Evolutionary conservation across 306 rosid species (phyloP).

Genomic region (Lathyrus oleraceus): DNA sequence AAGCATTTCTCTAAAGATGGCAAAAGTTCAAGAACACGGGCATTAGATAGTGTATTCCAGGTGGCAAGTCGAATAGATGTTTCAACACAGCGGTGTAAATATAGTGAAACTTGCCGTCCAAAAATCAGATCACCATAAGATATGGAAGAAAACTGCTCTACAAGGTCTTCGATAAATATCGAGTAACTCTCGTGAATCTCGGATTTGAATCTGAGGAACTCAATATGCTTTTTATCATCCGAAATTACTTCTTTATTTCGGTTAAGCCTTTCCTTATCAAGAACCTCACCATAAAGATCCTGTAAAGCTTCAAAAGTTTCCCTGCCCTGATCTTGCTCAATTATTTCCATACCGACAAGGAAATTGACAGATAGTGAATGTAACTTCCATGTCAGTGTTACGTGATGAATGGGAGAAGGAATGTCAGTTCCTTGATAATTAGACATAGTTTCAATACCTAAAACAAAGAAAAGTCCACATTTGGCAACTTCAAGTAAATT

Average conservation of each 20-base stretch:
- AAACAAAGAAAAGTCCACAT: constrained; percentile 80
- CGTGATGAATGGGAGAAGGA: constrained; percentile 68
- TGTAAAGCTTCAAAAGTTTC: constrained; percentile 78
- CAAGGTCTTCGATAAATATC: constrained; percentile 74
- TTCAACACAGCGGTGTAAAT: constrained; percentile 77
- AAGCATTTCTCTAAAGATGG: constrained; percentile 78
- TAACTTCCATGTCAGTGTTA: constrained; percentile 85
- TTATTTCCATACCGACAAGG: constrained; percentile 77
- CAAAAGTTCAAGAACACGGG: constrained; percentile 85
- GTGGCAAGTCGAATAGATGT: constrained; percentile 71
- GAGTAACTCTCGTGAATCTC: constrained; percentile 79
- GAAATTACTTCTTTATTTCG: constrained; percentile 26
- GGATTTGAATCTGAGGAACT: constrained; percentile 67
- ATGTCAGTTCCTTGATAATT: constrained; percentile 49
- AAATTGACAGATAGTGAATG: constrained; percentile 84
- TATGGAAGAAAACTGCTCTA: constrained; percentile 84
- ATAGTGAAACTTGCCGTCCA: constrained; percentile 88
- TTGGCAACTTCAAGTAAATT: constrained; percentile 65
- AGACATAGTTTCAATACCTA: constrained; percentile 84
- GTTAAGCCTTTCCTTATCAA: constrained; percentile 56
- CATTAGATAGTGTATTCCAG: constrained; percentile 76
- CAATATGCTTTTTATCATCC: constrained; percentile 44
- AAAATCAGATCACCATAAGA: constrained; percentile 83
- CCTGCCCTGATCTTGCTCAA: constrained; percentile 72
- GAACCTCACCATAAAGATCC: constrained; percentile 76